A percentile compares a stretch with the other conserved stretches of the same genome.
Evolutionary conservation across 331 rosid genomes (phyloP).

Genomic region (Quercus lobata): DNA sequence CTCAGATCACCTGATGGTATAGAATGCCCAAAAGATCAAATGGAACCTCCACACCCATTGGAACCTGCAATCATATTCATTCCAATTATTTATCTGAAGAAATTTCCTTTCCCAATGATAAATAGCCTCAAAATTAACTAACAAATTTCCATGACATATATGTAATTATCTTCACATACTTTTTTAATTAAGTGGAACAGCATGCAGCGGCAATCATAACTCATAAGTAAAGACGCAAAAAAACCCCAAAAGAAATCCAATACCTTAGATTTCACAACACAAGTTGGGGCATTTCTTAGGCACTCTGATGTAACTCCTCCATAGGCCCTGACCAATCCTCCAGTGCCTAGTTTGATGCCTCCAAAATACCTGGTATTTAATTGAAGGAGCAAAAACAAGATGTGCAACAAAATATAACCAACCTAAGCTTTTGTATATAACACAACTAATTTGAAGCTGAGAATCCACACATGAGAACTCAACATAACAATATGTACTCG

Average conservation of each 20-base stretch:
- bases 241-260: constrained; percentile 8
- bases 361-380: constrained; percentile 65
- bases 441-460: background rate
- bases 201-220: background rate
- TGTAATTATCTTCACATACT: background rate
- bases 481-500: background rate
- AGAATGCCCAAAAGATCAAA: constrained; percentile 75
- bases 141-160: background rate
- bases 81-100: background rate
- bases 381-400: background rate
- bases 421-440: background rate
- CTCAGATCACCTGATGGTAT: constrained; percentile 68
- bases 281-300: constrained; percentile 75
- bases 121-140: background rate
- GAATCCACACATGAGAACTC: background rate
- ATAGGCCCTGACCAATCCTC: constrained; percentile 92
- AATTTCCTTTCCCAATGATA: background rate
- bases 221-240: constrained; percentile 4
- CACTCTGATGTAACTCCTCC: constrained; percentile 95
- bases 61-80: constrained; percentile 41
- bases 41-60: constrained; percentile 86
- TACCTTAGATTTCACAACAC: constrained; percentile 84
- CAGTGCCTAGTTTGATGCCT: constrained; percentile 89
- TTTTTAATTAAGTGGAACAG: background rate
- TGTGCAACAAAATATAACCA: background rate